Percentiles rank a stretch among this genome's conserved stretches.
These are phyloP conservation scores for Casaregolazyma suthepensis DNA, from an alignment of 1,139 yeast species.

Conservation along the genomic window DNA sequence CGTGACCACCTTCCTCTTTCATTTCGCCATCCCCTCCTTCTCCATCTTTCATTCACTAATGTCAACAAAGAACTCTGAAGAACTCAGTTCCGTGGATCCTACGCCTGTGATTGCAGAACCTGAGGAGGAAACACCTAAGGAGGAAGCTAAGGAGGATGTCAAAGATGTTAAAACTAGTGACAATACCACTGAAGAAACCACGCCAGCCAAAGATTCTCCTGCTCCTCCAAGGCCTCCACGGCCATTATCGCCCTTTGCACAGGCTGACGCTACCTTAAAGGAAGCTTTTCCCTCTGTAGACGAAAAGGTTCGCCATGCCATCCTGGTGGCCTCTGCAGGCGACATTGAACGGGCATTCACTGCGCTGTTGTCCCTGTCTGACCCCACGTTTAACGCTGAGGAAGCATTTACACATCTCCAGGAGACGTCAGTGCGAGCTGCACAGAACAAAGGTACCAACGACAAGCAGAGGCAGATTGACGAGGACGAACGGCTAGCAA, in stretches of 20 bases:
- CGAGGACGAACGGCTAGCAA: conserved; percentile 80
- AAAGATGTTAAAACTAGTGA: neutral
- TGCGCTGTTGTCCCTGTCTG: conserved; percentile 74
- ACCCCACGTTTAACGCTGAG: conserved; percentile 65
- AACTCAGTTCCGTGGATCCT: neutral
- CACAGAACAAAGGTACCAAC: conserved; percentile 4
- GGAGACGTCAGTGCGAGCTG: conserved; percentile 8
- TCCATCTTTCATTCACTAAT: neutral
- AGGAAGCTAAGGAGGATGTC: neutral
- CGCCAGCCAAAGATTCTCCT: conserved; percentile 10
- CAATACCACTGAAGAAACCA: neutral
- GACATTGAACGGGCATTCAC: conserved; percentile 79
- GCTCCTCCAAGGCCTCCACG: conserved; percentile 68
- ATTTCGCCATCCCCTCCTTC: neutral
- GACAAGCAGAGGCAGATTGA: conserved; percentile 42
- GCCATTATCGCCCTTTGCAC: conserved; percentile 53
- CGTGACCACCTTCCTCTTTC: neutral
- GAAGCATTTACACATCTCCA: conserved; percentile 31
- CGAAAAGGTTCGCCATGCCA: conserved; percentile 64
- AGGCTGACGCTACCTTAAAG: conserved; percentile 47
- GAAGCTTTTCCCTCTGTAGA: conserved; percentile 82
- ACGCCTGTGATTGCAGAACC: neutral
- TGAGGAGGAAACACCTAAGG: neutral
- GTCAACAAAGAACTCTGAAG: neutral
- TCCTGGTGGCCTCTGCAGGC: conserved; percentile 80